Percentiles rank a stretch among this genome's conserved stretches.
These are phyloP conservation scores for Polysphondylium violaceum DNA, from an alignment of 78 protist genomes.

Conservation along the genomic window DNA sequence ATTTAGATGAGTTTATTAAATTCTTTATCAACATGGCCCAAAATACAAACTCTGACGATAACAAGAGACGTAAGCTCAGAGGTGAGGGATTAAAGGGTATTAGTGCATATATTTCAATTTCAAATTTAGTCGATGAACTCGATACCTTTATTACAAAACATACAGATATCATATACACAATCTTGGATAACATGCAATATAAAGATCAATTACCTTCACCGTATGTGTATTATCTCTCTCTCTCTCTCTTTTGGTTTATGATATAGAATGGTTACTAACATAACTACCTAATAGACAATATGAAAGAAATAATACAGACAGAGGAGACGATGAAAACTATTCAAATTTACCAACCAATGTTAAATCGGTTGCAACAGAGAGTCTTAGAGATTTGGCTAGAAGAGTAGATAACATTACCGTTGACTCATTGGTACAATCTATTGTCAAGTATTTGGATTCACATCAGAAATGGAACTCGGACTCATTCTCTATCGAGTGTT, in stretches of 20 bases:
- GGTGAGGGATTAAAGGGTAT: slow-evolving; percentile 69
- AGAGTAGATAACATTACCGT: slow-evolving; percentile 73
- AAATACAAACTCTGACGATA: slow-evolving; percentile 26
- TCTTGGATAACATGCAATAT: slow-evolving; percentile 77
- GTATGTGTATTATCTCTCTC: neutral
- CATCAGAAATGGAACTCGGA: slow-evolving; percentile 44
- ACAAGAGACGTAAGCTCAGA: slow-evolving; percentile 12
- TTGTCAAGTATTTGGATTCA: slow-evolving; percentile 60
- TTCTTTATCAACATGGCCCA: slow-evolving; percentile 56
- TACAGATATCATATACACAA: slow-evolving; percentile 40
- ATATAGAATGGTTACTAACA: too few species aligned
- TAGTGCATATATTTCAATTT: slow-evolving; percentile 45
- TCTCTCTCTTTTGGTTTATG: neutral
- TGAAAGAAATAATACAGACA: neutral
- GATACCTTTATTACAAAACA: slow-evolving; percentile 51
- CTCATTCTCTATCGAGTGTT: slow-evolving; percentile 31
- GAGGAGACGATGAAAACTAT: neutral
- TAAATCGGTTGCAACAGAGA: slow-evolving; percentile 43
- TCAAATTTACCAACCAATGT: slow-evolving; percentile 20
- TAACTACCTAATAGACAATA: too few species aligned
- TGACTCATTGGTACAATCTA: slow-evolving; percentile 28
- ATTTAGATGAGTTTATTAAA: slow-evolving; percentile 36
- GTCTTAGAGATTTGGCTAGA: slow-evolving; percentile 41
- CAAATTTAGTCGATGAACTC: slow-evolving; percentile 40
- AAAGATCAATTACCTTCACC: slow-evolving; percentile 75